Evolutionary conservation across 192 early-diverging fungal genomes (phyloP).

Genomic region (Spinellus fusiger): DNA sequence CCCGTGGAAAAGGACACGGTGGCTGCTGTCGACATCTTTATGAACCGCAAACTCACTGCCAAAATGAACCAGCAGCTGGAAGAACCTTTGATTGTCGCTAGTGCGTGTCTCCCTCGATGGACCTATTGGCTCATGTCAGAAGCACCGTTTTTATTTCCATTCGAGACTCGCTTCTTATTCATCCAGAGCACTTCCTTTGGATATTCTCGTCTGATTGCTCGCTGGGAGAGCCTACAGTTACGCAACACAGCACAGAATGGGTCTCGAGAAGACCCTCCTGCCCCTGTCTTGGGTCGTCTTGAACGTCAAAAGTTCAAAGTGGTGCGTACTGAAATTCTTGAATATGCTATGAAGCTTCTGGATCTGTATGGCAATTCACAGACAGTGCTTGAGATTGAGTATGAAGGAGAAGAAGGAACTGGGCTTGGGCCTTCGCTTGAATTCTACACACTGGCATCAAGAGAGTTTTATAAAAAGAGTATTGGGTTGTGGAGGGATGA

Average conservation of each 20-base stretch:
- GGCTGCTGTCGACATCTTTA: conserved; percentile 44
- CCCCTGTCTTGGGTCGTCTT: conserved; percentile 57
- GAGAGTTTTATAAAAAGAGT: conserved; percentile 56
- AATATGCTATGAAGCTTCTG: conserved; percentile 82
- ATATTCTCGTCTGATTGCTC: conserved; percentile 68
- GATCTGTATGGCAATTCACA: conserved; percentile 68
- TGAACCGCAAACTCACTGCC: conserved; percentile 76
- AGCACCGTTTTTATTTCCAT: conserved; percentile 78
- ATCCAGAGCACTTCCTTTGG: conserved; percentile 85
- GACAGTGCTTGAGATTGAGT: conserved; percentile 85
- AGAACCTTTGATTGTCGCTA: conserved; percentile 86
- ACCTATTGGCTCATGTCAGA: conserved; percentile 50
- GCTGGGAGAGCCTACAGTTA: conserved; percentile 46
- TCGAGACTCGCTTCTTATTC: conserved; percentile 72
- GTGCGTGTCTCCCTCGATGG: conserved; percentile 75
- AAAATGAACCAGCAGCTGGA: conserved; percentile 84
- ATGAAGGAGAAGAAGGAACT: conserved; percentile 88
- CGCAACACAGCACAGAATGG: conserved; percentile 27
- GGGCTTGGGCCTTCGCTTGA: conserved; percentile 89
- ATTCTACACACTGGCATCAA: conserved; percentile 81
- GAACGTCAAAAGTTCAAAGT: conserved; percentile 90
- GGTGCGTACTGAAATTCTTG: conserved; percentile 66
- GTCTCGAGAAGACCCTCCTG: conserved; percentile 22
- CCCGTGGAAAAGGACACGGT: conserved; percentile 9
- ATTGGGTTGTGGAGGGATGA: conserved; percentile 70